phyloP scores from a whole-genome alignment of 2,329 filamentous ascomycete genomes.

The Cadophora luteo-olivacea region DNA sequence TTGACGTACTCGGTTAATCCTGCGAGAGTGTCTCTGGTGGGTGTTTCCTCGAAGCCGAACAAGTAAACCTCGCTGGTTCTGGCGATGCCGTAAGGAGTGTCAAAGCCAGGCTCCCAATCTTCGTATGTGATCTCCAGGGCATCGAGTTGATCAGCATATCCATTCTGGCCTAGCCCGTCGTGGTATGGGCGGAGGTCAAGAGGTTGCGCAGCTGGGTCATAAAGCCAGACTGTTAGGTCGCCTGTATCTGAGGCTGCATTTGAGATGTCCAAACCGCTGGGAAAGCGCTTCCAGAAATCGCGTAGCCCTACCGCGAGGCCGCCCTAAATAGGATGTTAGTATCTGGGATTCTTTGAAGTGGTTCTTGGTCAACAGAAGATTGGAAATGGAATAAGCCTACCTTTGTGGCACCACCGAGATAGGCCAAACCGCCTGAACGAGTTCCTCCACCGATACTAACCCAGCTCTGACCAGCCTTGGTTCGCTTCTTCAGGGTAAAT shows the following conservation, averaged over 20 bases:
- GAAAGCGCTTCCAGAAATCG: conserved; percentile 70
- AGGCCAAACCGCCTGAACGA: conserved; percentile 61
- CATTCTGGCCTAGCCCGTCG: conserved; percentile 61
- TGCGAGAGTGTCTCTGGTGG: conserved; percentile 54
- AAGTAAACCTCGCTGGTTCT: conserved; percentile 64
- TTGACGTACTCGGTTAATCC: conserved; percentile 53
- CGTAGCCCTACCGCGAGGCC: conserved; percentile 64
- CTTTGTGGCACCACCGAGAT: conserved; percentile 58
- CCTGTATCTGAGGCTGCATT: conserved; percentile 57
- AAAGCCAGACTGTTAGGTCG: conserved; percentile 64
- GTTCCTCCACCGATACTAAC: conserved; percentile 63
- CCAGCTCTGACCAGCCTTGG: conserved; percentile 62
- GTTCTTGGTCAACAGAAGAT: not conserved
- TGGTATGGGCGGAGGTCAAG: conserved; percentile 64
- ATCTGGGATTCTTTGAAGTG: not conserved
- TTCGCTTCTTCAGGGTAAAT: conserved; percentile 66
- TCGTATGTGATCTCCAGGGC: conserved; percentile 69
- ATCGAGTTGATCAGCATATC: conserved; percentile 63
- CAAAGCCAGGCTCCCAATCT: conserved; percentile 62
- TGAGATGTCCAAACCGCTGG: conserved; percentile 61
- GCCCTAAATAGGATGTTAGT: conserved; percentile 48
- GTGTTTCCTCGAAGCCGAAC: conserved; percentile 59
- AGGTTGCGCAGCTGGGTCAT: conserved; percentile 61
- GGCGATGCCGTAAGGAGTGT: conserved; percentile 63
- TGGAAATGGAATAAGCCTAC: not conserved